phyloP scores from a whole-genome alignment of 2,329 filamentous ascomycete genomes.

The Fusarium compactum region DNA sequence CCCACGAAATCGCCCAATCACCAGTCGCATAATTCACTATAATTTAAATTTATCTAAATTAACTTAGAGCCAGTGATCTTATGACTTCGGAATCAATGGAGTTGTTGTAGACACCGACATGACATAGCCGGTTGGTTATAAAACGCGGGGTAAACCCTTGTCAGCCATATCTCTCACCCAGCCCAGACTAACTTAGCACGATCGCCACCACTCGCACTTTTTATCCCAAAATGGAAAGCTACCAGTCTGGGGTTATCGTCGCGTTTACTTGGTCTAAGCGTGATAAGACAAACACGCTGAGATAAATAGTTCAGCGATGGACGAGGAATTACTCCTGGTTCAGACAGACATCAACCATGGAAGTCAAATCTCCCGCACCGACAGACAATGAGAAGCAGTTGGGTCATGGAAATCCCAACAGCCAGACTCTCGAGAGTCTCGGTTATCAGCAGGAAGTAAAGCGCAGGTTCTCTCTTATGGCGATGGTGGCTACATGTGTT shows the following conservation, averaged over 20 bases:
- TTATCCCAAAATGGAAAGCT: constrained; percentile 8
- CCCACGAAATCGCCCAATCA: too few relatives aligned
- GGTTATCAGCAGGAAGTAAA: constrained; percentile 3
- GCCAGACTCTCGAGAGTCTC: constrained; percentile 7
- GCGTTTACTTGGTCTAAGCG: background rate
- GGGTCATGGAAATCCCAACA: background rate
- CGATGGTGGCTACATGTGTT: constrained; percentile 27
- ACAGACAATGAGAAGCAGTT: constrained; percentile 6
- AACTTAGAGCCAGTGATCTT: too few relatives aligned
- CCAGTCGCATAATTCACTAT: too few relatives aligned
- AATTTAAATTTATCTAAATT: too few relatives aligned
- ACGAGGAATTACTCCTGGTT: background rate
- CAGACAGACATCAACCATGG: background rate
- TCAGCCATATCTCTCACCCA: background rate
- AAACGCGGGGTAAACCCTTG: background rate
- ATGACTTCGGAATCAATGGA: background rate
- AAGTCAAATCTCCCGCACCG: background rate
- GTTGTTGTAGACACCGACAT: background rate
- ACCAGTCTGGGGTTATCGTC: background rate
- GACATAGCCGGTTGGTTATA: background rate
- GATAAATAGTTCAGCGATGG: background rate
- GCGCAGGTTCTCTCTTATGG: constrained; percentile 30
- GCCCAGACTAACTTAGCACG: background rate
- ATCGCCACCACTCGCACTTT: constrained; percentile 20
- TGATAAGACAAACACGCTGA: background rate